Evolutionary conservation across 805 yeast species (phyloP).

Genomic region (Kluyveromyces dobzhanskii): DNA sequence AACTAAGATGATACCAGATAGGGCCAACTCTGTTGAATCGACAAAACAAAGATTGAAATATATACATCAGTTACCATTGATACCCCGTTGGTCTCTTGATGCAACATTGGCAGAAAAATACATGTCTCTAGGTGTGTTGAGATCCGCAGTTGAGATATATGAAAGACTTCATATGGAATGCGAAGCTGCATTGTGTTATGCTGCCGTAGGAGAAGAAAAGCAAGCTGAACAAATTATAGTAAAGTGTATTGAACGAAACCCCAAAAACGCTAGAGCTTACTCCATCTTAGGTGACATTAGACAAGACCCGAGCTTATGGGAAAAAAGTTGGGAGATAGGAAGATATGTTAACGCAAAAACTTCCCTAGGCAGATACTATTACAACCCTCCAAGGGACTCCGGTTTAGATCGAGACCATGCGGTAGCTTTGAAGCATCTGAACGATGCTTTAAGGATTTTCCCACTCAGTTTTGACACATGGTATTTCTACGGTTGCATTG

Average conservation of each 20-base stretch:
- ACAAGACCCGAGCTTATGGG: constrained; percentile 71
- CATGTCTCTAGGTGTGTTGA: constrained; percentile 74
- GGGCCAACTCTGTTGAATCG: constrained; percentile 26
- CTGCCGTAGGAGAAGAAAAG: constrained; percentile 67
- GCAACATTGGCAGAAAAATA: constrained; percentile 74
- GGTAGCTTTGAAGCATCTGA: constrained; percentile 55
- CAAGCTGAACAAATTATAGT: constrained; percentile 56
- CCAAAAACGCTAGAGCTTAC: constrained; percentile 75
- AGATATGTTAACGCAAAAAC: constrained; percentile 79
- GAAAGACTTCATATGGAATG: constrained; percentile 66
- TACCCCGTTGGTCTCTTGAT: constrained; percentile 85
- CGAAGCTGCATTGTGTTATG: constrained; percentile 86
- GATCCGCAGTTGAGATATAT: constrained; percentile 84
- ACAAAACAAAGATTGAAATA: constrained; percentile 53
- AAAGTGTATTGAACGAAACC: constrained; percentile 44
- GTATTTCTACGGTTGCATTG: constrained; percentile 89
- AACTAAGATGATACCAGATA: constrained; percentile 44
- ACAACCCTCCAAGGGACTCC: constrained; percentile 51
- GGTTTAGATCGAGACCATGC: constrained; percentile 44
- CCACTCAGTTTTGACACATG: constrained; percentile 76
- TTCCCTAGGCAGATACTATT: constrained; percentile 66
- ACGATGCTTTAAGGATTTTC: constrained; percentile 63
- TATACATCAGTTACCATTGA: constrained; percentile 63
- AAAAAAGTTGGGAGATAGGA: constrained; percentile 79
- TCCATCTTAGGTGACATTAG: constrained; percentile 81